Evolutionary conservation across 179 eudicot species (phyloP).

Genomic region (Beta corolliflora): DNA sequence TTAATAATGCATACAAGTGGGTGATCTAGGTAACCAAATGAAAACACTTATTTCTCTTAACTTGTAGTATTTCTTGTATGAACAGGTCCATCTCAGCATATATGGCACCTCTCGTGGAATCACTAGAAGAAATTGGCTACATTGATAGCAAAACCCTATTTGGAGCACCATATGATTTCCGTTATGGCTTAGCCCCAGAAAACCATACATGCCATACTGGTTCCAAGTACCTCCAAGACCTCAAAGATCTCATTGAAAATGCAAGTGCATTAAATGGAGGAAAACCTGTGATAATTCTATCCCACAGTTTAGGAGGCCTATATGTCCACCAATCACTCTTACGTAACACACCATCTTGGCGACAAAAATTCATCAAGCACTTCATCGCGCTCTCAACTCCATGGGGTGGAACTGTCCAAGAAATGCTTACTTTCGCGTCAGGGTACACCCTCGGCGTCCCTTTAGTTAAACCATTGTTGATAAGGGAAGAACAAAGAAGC

Average conservation of each 20-base stretch:
- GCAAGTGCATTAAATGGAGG: conserved; percentile 57
- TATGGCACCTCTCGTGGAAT: conserved; percentile 68
- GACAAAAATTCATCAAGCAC: conserved; percentile 61
- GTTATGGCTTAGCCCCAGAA: conserved; percentile 75
- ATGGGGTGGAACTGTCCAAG: conserved; percentile 83
- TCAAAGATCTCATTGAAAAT: conserved; percentile 61
- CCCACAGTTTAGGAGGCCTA: conserved; percentile 87
- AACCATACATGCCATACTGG: conserved; percentile 56
- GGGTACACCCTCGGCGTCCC: conserved; percentile 86
- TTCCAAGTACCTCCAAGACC: conserved; percentile 60
- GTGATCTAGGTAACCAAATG: too few relatives aligned
- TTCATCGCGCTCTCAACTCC: conserved; percentile 72
- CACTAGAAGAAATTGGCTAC: conserved; percentile 69
- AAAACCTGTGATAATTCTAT: conserved; percentile 61
- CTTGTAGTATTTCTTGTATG: too few relatives aligned
- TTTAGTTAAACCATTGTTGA: conserved; percentile 68
- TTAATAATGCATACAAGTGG: too few relatives aligned
- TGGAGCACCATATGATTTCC: conserved; percentile 97
- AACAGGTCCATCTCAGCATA: conserved; percentile 58
- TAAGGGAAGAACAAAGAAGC: conserved; percentile 81
- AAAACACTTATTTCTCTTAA: too few relatives aligned
- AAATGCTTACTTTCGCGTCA: conserved; percentile 79
- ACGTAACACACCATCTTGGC: conserved; percentile 58
- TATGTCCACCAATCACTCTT: conserved; percentile 64
- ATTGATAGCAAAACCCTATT: conserved; percentile 56